Base-by-base conservation (phyloP, 345 rosid genomes). In the Eucalyptus guilfoylei region DNA sequence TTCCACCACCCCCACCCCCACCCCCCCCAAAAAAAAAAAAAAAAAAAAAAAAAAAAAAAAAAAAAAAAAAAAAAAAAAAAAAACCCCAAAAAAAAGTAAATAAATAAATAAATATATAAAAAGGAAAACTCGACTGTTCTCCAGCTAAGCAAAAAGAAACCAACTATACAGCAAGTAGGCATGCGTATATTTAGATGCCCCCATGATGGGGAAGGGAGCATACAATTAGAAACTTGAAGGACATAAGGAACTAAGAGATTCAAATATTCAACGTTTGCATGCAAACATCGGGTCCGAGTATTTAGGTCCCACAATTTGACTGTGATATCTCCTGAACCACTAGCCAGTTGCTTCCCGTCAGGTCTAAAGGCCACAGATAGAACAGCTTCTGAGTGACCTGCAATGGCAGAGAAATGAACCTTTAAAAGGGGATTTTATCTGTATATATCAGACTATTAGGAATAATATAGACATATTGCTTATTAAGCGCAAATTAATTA, bases 311-410 rank as follows among this genome's bases (percentile, higher is more conserved):
- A 98, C 76, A 98, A 91, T 87, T 98, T 93, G 90, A 98, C 99
- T 72, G 98, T 96, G 76, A 98, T 96, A 91, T 98, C 99, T 88
- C 99, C 99, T 11, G 99, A 97, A 88, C 99, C 99, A 95, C 99
- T 97, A 9, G 99, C 99, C 94, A 98, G 93, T 32, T 95, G 97
- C 67, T 93, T 92, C 86, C 99, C 97, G 69, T 98, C 99, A 85
- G 99, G 99, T 92, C 99, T 96, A 89, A 97, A 97, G 34, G 99
- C 95, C 88, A 97, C 98, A 76, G 98, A 95, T 89, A 97, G 98
- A 55, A 97, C 97, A 89, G 99, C 97, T 93, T 97, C 99, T 7
- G 94, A 87, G 49, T 96, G 99, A 91, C 98, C 99, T 96, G 92
- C 14, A 88, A 23, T 64, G 86, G 86, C 45, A 85, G 32, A 8